Conservation (phyloP, 129 eudicot species). For the Tagetes erecta region DNA sequence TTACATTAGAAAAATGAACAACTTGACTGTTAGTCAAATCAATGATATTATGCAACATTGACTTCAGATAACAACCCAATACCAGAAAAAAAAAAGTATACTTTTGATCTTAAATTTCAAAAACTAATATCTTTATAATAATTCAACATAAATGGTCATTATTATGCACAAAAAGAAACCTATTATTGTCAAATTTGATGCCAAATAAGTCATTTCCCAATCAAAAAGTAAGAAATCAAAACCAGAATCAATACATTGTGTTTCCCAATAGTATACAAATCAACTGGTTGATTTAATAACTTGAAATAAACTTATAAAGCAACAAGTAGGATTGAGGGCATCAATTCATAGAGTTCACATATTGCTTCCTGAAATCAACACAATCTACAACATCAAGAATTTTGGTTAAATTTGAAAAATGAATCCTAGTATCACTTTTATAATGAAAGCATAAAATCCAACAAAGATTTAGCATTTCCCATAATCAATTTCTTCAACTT, state of each 20-base stretch:
- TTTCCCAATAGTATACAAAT: neutral
- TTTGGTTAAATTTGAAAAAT: constrained; percentile 14
- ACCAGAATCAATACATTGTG: constrained; percentile 11
- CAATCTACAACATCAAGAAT: constrained; percentile 26
- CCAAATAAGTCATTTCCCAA: constrained; percentile 6
- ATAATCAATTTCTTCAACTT: constrained; percentile 17
- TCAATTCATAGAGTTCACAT: neutral
- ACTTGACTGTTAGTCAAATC: constrained; percentile 16
- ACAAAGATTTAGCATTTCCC: constrained; percentile 10
- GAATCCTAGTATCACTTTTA: neutral
- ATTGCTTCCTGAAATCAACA: constrained; percentile 3
- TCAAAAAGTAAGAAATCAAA: constrained; percentile 16
- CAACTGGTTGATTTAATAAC: neutral
- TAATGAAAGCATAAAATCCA: constrained; percentile 10
- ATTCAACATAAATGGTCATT: neutral
- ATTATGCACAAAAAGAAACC: neutral
- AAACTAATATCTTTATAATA: neutral
- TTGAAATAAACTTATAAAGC: neutral
- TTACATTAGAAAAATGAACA: constrained; percentile 8
- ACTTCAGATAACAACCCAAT: constrained; percentile 8
- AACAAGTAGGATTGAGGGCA: neutral
- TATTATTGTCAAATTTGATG: constrained; percentile 17
- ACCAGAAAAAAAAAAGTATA: neutral
- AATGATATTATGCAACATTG: constrained; percentile 18
- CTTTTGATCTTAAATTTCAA: neutral